Percentiles rank a stretch among this genome's conserved stretches.
Evolutionary conservation across 2,329 filamentous ascomycete species (phyloP).

Genomic region (Tolypocladium pustulatum): DNA sequence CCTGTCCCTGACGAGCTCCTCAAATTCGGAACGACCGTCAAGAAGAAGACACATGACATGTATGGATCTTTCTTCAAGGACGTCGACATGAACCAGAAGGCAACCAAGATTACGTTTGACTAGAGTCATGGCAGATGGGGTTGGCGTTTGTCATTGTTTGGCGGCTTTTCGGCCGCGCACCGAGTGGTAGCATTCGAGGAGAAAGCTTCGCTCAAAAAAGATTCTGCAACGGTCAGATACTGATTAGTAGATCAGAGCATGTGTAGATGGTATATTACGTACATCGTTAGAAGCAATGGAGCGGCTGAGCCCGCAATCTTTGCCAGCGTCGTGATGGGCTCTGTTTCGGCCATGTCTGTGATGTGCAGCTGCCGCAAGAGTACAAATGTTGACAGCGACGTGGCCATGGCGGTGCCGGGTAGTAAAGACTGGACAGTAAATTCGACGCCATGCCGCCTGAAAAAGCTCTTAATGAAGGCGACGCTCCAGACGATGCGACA

Average conservation of each 20-base stretch:
- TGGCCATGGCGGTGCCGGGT: slow-evolving; percentile 14
- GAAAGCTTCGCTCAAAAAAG: slow-evolving; percentile 42
- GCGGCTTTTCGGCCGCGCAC: slow-evolving; percentile 23
- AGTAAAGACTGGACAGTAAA: slow-evolving; percentile 16
- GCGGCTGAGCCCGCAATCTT: slow-evolving; percentile 39
- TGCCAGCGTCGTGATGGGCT: slow-evolving; percentile 25
- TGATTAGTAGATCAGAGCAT: slow-evolving; percentile 13
- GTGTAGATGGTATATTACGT: slow-evolving; percentile 26
- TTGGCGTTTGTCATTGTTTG: slow-evolving; percentile 13
- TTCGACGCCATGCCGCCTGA: slow-evolving; percentile 32
- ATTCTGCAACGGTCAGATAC: slow-evolving; percentile 25
- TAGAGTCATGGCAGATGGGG: slow-evolving; percentile 14
- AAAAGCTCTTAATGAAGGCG: slow-evolving; percentile 59
- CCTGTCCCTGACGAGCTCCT: slow-evolving; percentile 80
- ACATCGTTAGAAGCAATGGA: slow-evolving; percentile 48
- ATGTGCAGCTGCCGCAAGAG: slow-evolving; percentile 16
- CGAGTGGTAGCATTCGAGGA: slow-evolving; percentile 38
- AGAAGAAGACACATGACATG: slow-evolving; percentile 94
- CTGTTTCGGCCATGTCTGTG: slow-evolving; percentile 10
- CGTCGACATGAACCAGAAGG: slow-evolving; percentile 69
- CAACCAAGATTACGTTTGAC: slow-evolving; percentile 90
- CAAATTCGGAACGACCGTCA: slow-evolving; percentile 95
- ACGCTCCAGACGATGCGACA: slow-evolving; percentile 75
- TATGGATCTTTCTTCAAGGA: slow-evolving; percentile 97
- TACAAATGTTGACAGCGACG: slow-evolving; percentile 16